phyloP scores from a whole-genome alignment of 352 stramenopile species.

The Peronospora destructor region DNA sequence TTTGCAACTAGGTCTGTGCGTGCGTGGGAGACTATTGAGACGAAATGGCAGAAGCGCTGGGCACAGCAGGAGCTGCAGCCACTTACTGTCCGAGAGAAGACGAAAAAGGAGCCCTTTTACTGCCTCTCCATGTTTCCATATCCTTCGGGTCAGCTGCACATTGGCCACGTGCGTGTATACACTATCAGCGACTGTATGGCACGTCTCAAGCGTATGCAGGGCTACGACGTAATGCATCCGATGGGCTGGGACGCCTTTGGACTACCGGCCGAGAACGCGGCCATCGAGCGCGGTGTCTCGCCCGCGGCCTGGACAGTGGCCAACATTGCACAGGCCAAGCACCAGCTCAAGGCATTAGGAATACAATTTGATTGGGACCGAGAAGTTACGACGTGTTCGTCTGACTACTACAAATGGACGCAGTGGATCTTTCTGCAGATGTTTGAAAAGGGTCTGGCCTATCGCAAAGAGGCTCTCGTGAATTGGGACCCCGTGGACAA shows the following conservation, averaged over 20 bases:
- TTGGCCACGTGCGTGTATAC: constrained; percentile 99
- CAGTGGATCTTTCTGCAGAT: constrained; percentile 99
- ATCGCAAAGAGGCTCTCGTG: constrained; percentile 94
- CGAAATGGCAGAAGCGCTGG: constrained; percentile 72
- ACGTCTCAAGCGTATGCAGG: constrained; percentile 95
- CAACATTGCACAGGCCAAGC: constrained; percentile 97
- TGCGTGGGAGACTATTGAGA: constrained; percentile 51
- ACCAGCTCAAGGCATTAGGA: constrained; percentile 93
- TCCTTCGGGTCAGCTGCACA: constrained; percentile 94
- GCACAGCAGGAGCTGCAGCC: constrained; percentile 16
- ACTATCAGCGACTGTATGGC: constrained; percentile 98
- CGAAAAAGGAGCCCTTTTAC: constrained; percentile 68
- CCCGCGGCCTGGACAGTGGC: constrained; percentile 91
- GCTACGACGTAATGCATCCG: constrained; percentile 95
- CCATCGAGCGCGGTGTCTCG: constrained; percentile 95
- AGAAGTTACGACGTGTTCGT: constrained; percentile 94
- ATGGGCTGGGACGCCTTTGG: constrained; percentile 99
- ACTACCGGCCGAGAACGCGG: constrained; percentile 98
- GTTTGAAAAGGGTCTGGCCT: constrained; percentile 93
- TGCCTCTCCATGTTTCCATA: constrained; percentile 99
- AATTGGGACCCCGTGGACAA: constrained; percentile 99
- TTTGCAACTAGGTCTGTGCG: constrained; percentile 21
- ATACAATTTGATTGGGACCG: constrained; percentile 97
- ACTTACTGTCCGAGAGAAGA: neutral
- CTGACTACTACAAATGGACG: constrained; percentile 98